Evolutionary conservation across 345 rosid genomes (phyloP).

Genomic region (Limnanthes douglasii): DNA sequence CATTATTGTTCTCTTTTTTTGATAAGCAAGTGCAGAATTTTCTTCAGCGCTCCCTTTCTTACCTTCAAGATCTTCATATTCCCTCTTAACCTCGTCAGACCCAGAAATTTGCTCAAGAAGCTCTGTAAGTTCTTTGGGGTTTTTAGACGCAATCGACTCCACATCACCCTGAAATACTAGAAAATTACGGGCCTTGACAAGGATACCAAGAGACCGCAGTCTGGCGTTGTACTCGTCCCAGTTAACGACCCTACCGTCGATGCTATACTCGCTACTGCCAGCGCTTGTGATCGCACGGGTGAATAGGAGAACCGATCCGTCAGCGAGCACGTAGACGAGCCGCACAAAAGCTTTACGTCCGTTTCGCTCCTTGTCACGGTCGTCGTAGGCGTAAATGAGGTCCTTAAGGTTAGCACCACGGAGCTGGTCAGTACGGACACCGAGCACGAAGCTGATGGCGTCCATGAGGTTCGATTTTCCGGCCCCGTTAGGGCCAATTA

Average conservation of each 20-base stretch:
- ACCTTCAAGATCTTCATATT: slow-evolving; percentile 67
- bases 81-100: slow-evolving; percentile 86
- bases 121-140: slow-evolving; percentile 84
- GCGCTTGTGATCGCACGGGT: slow-evolving; percentile 57
- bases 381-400: slow-evolving; percentile 85
- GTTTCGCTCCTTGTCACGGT: slow-evolving; percentile 78
- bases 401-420: slow-evolving; percentile 95
- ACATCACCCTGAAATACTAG: slow-evolving; percentile 99
- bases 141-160: slow-evolving; percentile 96
- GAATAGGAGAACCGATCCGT: slow-evolving; percentile 62
- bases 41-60: slow-evolving; percentile 79
- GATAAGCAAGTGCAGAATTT: slow-evolving; percentile 64
- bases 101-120: slow-evolving; percentile 94
- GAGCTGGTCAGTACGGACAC: slow-evolving; percentile 91
- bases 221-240: slow-evolving; percentile 80
- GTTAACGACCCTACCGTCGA: slow-evolving; percentile 60
- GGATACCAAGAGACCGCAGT: slow-evolving; percentile 71
- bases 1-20: slow-evolving; percentile 67
- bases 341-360: slow-evolving; percentile 82
- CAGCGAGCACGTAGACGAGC: slow-evolving; percentile 50
- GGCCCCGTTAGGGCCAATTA: slow-evolving; percentile 95
- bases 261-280: slow-evolving; percentile 83
- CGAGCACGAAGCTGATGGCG: slow-evolving; percentile 96
- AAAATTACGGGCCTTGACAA: slow-evolving; percentile 94
- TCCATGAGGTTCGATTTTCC: slow-evolving; percentile 98